A percentile compares a stretch with the other conserved stretches of the same genome.
Conservation (phyloP, 2,329 filamentous ascomycete genomes). For the Cercospora sp. region DNA sequence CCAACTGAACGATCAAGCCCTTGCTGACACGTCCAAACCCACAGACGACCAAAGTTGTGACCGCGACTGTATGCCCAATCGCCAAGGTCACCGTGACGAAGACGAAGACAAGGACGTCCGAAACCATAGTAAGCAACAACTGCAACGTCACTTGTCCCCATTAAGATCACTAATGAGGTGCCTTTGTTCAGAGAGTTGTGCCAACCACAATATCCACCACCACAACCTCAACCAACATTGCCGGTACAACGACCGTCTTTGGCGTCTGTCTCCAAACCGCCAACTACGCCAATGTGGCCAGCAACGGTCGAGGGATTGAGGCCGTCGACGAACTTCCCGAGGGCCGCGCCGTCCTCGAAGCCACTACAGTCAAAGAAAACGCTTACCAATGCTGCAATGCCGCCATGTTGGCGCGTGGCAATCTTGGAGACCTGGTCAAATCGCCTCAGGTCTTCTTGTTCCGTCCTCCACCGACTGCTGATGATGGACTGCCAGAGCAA, state of each 20-base stretch:
- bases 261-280: not conserved
- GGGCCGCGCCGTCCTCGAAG: not conserved
- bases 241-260: not conserved
- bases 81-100: not conserved
- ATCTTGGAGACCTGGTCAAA: not conserved
- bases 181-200: not conserved
- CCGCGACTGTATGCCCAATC: not conserved
- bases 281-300: not conserved
- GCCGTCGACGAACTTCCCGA: not conserved
- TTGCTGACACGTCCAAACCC: not conserved
- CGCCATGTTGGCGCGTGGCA: not conserved
- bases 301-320: not conserved
- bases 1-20: not conserved
- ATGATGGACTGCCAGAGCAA: not conserved
- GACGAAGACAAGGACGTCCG: not conserved
- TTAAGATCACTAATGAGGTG: too few species aligned
- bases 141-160: too few species aligned
- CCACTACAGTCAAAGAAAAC: not conserved
- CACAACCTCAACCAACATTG: not conserved
- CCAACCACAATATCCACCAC: not conserved
- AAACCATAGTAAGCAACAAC: not conserved
- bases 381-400: slow-evolving; percentile 2
- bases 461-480: not conserved
- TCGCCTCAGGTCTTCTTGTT: not conserved
- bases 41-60: not conserved